Percentiles rank a stretch among this genome's conserved stretches.
Conservation (phyloP, 2,329 filamentous ascomycete genomes). For the Arthrobotrys sinensis region DNA sequence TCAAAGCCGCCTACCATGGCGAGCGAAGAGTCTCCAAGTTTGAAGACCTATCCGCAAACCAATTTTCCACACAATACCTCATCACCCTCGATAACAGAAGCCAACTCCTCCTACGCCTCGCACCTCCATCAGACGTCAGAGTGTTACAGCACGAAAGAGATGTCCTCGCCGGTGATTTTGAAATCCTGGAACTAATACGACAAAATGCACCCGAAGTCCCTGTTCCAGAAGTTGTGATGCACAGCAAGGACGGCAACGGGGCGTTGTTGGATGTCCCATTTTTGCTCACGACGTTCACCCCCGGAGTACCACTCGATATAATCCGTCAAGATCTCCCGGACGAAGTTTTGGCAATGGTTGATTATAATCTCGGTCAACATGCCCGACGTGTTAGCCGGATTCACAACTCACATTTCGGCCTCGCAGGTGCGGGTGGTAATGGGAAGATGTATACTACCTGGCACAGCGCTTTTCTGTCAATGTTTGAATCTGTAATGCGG, state of each 20-base stretch:
- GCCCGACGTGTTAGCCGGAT: conserved; percentile 53
- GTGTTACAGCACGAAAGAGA: conserved; percentile 63
- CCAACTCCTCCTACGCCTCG: conserved; percentile 40
- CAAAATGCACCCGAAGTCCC: conserved; percentile 45
- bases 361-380: conserved; percentile 65
- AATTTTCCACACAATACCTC: conserved; percentile 52
- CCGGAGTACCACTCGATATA: conserved; percentile 61
- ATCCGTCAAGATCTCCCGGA: conserved; percentile 56
- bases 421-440: conserved; percentile 35
- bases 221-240: conserved; percentile 60
- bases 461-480: conserved; percentile 73
- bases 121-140: conserved; percentile 60
- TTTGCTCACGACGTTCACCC: conserved; percentile 62
- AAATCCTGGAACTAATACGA: conserved; percentile 59
- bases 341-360: conserved; percentile 56
- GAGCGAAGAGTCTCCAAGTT: conserved; percentile 24
- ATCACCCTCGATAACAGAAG: conserved; percentile 54
- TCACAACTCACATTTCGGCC: conserved; percentile 48
- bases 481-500: conserved; percentile 73
- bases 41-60: conserved; percentile 34
- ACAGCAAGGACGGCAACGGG: conserved; percentile 57
- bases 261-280: conserved; percentile 62
- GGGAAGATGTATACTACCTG: conserved; percentile 69
- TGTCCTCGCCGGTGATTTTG: conserved; percentile 62
- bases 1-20: conserved; percentile 54